Conservation (phyloP, 2,329 filamentous ascomycete genomes). For the Erysiphe pisi region DNA sequence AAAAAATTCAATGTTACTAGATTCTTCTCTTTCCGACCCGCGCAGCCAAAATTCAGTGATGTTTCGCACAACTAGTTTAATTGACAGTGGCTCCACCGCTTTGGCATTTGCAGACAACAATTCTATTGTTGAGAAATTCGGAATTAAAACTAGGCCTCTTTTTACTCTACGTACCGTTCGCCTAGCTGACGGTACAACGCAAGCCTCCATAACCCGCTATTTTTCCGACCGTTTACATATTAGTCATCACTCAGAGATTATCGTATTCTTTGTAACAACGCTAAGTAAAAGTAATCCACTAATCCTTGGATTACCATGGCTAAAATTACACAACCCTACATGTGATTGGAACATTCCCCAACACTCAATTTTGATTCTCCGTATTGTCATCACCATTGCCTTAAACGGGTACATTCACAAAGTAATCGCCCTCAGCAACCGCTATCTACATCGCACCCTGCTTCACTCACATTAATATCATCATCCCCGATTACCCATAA, state of each 20-base stretch:
- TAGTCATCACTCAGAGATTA: neutral
- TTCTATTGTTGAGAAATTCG: neutral
- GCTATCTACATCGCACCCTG: neutral
- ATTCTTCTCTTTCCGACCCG: neutral
- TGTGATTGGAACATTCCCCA: neutral
- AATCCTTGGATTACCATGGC: too few relatives aligned
- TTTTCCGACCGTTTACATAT: neutral
- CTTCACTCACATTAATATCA: neutral
- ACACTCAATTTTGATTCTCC: neutral
- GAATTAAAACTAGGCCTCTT: neutral
- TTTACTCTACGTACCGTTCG: neutral
- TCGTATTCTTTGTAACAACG: neutral
- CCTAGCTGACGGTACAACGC: neutral
- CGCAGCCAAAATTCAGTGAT: neutral
- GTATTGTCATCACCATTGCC: neutral
- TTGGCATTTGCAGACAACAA: slow-evolving; percentile 15
- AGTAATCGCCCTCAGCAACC: neutral
- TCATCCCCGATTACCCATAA: neutral
- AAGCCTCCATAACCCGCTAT: neutral
- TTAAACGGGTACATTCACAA: neutral
- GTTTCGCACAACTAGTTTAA: neutral
- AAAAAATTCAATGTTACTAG: neutral
- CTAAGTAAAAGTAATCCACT: too few relatives aligned
- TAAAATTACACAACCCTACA: too few relatives aligned
- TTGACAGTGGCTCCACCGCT: slow-evolving; percentile 1